Percentiles rank a stretch among this genome's conserved stretches.
Evolutionary conservation across 257 asterid species (phyloP).

Genomic region (Echium plantagineum): DNA sequence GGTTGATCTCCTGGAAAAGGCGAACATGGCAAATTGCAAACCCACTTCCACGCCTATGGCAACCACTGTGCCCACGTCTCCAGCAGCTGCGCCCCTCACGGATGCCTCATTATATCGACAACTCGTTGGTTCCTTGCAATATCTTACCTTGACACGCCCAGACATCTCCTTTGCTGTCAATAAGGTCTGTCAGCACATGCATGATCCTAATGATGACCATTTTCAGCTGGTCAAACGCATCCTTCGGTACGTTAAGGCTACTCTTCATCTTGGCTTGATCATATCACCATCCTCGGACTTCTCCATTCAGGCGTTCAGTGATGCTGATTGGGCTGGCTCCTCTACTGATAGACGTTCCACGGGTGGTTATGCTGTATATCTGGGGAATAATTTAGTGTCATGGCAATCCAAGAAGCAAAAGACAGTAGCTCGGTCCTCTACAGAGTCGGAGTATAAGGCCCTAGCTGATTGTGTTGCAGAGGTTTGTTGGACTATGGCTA

Average conservation of each 20-base stretch:
- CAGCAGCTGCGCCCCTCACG: accelerated
- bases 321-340: not conserved
- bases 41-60: not conserved
- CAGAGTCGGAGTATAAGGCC: not conserved
- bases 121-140: not conserved
- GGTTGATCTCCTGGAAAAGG: not conserved
- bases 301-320: not conserved
- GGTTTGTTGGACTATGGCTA: not conserved
- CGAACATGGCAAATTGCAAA: not conserved
- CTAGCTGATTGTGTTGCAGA: not conserved
- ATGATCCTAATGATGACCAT: not conserved
- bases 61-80: not conserved
- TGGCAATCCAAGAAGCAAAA: not conserved
- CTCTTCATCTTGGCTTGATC: not conserved
- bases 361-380: not conserved
- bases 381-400: not conserved
- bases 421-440: not conserved
- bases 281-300: not conserved
- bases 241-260: not conserved
- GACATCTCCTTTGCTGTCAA: not conserved
- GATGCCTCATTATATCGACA: not conserved
- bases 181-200: not conserved
- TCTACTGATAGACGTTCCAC: not conserved
- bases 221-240: not conserved
- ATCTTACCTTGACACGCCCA: not conserved